Evolutionary conservation across 345 rosid genomes (phyloP).

Genomic region (Ceriops zippeliana): DNA sequence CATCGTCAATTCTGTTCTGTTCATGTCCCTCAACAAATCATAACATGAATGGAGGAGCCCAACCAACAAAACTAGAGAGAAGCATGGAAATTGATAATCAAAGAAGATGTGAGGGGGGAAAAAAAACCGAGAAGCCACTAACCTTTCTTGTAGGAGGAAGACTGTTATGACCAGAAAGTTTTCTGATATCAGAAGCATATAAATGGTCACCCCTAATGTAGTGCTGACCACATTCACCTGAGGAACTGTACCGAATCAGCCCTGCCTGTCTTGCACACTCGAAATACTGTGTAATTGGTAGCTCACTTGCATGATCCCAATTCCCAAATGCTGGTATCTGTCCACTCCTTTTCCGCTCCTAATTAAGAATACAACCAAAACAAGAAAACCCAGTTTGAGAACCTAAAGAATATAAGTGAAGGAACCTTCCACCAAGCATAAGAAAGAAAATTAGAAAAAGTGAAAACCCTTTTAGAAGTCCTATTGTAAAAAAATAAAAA

Average conservation of each 20-base stretch:
- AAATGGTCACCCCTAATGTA: constrained; percentile 19
- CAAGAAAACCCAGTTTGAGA: not conserved
- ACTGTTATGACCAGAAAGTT: constrained; percentile 17
- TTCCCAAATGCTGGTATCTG: constrained; percentile 88
- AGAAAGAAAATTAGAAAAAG: no score
- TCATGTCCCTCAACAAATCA: no score
- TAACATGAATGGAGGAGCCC: no score
- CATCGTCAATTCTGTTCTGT: not conserved
- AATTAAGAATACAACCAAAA: not conserved
- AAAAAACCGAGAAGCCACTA: not conserved
- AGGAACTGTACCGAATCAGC: constrained; percentile 55
- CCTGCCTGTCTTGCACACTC: constrained; percentile 94
- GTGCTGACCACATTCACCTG: constrained; percentile 55
- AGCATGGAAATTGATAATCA: no score
- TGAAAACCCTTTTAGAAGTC: no score
- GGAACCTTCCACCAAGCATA: not conserved
- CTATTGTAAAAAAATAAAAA: no score
- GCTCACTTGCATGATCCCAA: constrained; percentile 78
- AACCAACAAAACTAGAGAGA: no score
- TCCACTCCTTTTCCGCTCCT: constrained; percentile 59
- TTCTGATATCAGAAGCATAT: constrained; percentile 29
- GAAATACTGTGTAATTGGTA: constrained; percentile 93
- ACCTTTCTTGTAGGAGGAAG: constrained; percentile 42
- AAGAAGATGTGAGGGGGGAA: not conserved
- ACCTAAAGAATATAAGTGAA: not conserved